phyloP scores from a whole-genome alignment of 768 basidiomycete species.

The Infundibulicybe gibba region DNA sequence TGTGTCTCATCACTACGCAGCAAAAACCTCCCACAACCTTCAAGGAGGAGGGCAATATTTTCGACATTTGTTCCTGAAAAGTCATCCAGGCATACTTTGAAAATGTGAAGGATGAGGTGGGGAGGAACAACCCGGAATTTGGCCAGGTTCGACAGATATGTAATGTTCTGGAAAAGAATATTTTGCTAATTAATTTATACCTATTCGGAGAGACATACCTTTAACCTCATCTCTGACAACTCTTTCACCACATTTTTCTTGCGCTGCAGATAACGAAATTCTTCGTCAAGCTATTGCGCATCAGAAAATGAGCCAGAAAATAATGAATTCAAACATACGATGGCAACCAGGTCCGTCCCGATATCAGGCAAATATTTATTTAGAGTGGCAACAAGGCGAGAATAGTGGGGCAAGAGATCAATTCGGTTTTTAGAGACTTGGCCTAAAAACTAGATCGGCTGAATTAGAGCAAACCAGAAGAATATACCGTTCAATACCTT shows the following conservation, averaged over 20 bases:
- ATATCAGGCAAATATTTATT: slow-evolving; percentile 94
- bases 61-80: slow-evolving; percentile 92
- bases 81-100: slow-evolving; percentile 97
- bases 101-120: slow-evolving; percentile 90
- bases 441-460: slow-evolving; percentile 62
- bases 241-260: slow-evolving; percentile 94
- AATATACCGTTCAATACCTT: slow-evolving; percentile 46
- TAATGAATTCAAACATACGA: slow-evolving; percentile 46
- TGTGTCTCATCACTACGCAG: slow-evolving; percentile 85
- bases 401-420: slow-evolving; percentile 92
- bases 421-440: slow-evolving; percentile 85
- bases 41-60: slow-evolving; percentile 85
- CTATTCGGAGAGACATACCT: slow-evolving; percentile 41
- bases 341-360: slow-evolving; percentile 74
- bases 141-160: slow-evolving; percentile 88
- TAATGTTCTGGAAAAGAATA: slow-evolving; percentile 60
- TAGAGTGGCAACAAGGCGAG: slow-evolving; percentile 83
- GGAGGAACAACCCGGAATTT: slow-evolving; percentile 91
- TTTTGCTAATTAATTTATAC: slow-evolving; percentile 2
- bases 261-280: slow-evolving; percentile 91
- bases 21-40: slow-evolving; percentile 92
- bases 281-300: slow-evolving; percentile 79
- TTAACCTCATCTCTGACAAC: slow-evolving; percentile 78
- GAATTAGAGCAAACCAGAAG: slow-evolving; percentile 1
- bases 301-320: slow-evolving; percentile 3